Conservation (phyloP, 805 yeast species). For the Babjeviella inositovora region DNA sequence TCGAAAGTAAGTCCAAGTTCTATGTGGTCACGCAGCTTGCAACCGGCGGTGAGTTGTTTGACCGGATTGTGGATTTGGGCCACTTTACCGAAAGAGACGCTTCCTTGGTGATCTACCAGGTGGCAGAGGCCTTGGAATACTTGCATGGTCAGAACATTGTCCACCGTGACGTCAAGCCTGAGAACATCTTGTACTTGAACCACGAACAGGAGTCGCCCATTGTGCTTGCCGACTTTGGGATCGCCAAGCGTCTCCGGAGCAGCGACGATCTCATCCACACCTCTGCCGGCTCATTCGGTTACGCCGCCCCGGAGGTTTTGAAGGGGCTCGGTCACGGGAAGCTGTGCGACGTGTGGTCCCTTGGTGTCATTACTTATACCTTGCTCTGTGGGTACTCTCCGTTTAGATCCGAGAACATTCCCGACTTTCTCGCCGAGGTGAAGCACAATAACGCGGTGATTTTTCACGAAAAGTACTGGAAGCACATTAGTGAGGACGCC, state of each 20-base stretch:
- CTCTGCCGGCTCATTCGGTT: constrained; percentile 88
- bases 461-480: constrained; percentile 84
- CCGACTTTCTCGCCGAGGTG: constrained; percentile 72
- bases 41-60: constrained; percentile 91
- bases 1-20: constrained; percentile 82
- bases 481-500: constrained; percentile 64
- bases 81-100: constrained; percentile 86
- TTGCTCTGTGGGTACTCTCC: constrained; percentile 87
- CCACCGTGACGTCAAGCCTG: constrained; percentile 92
- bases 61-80: constrained; percentile 67
- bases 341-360: constrained; percentile 92
- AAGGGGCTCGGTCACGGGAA: constrained; percentile 78
- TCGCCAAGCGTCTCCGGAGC: constrained; percentile 58
- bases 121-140: constrained; percentile 65
- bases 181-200: constrained; percentile 67
- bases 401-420: constrained; percentile 69
- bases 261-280: constrained; percentile 46
- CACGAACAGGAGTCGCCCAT: constrained; percentile 40
- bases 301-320: constrained; percentile 93
- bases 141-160: constrained; percentile 68
- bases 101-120: constrained; percentile 52
- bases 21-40: constrained; percentile 91
- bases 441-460: constrained; percentile 53
- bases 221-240: constrained; percentile 92
- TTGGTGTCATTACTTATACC: constrained; percentile 88